A percentile compares a stretch with the other conserved stretches of the same genome.
Evolutionary conservation across 371 early-diverging fungal genomes (phyloP).

Genomic region (Ecytonucleospora hepatopenaei): DNA sequence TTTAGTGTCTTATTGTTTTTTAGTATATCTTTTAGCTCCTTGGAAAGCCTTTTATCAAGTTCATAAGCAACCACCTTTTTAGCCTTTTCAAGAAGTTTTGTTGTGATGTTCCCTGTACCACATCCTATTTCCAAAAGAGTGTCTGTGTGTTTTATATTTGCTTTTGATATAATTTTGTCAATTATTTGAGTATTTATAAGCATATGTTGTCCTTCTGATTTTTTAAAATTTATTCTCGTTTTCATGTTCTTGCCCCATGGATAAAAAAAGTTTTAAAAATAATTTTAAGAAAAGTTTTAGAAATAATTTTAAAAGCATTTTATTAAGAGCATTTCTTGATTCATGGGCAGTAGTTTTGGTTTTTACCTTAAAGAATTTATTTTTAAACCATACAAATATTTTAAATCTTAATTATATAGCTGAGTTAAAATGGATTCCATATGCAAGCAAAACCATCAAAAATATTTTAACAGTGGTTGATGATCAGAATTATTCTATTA

Average conservation of each 20-base stretch:
- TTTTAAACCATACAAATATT: neutral
- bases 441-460: neutral
- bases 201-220: constrained; percentile 94
- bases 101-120: constrained; percentile 97
- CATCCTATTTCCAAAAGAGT: constrained; percentile 93
- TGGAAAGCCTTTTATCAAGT: constrained; percentile 86
- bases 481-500: neutral
- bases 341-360: neutral
- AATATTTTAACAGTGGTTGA: neutral
- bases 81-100: constrained; percentile 77
- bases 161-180: constrained; percentile 89
- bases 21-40: constrained; percentile 88
- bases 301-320: neutral
- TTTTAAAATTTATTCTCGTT: constrained; percentile 69
- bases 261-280: neutral
- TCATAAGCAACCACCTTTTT: constrained; percentile 72
- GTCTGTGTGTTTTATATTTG: constrained; percentile 75
- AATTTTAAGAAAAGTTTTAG: neutral
- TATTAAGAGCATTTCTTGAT: neutral
- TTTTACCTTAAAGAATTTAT: neutral
- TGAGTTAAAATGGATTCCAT: neutral
- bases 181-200: constrained; percentile 92
- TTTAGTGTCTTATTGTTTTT: constrained; percentile 14
- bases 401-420: too few relatives aligned
- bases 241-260: neutral